Conservation (phyloP, 164 flowering plant genomes). For the Malania oleifera region DNA sequence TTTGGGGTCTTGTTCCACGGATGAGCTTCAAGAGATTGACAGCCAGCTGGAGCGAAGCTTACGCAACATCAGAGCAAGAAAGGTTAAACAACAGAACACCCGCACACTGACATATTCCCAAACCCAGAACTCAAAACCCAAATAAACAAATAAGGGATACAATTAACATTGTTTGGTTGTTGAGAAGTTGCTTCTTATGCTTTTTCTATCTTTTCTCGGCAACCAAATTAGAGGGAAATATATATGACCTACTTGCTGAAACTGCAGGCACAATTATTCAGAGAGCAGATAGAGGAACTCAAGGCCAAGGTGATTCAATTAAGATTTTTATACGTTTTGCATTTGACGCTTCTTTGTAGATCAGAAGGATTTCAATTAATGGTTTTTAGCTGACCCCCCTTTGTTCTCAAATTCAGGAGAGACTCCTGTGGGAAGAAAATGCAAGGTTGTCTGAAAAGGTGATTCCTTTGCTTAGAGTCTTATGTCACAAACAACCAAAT, state of each 20-base stretch:
- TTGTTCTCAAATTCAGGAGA: constrained; percentile 28
- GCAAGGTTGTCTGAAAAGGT: constrained; percentile 26
- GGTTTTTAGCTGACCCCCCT: background rate
- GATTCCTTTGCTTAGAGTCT: background rate
- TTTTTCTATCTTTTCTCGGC: background rate
- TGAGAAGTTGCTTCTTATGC: background rate
- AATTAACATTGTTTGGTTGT: too few species aligned
- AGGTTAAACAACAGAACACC: too few species aligned
- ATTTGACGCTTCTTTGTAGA: background rate
- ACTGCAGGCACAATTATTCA: constrained; percentile 32
- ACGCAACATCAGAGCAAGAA: constrained; percentile 38
- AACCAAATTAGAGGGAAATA: background rate
- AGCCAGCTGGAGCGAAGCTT: constrained; percentile 45
- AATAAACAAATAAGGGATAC: too few species aligned
- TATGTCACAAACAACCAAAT: background rate
- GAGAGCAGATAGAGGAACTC: constrained; percentile 39
- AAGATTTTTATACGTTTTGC: background rate
- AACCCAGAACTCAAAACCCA: too few species aligned
- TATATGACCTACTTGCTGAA: background rate
- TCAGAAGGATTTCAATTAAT: background rate
- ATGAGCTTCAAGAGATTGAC: constrained; percentile 42
- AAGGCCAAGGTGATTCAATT: constrained; percentile 44
- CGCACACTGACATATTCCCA: too few species aligned
- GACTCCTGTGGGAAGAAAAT: constrained; percentile 23
- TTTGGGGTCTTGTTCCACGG: constrained; percentile 36